Evolutionary conservation across 2,329 filamentous ascomycete species (phyloP).

Genomic region (Fusarium udum): DNA sequence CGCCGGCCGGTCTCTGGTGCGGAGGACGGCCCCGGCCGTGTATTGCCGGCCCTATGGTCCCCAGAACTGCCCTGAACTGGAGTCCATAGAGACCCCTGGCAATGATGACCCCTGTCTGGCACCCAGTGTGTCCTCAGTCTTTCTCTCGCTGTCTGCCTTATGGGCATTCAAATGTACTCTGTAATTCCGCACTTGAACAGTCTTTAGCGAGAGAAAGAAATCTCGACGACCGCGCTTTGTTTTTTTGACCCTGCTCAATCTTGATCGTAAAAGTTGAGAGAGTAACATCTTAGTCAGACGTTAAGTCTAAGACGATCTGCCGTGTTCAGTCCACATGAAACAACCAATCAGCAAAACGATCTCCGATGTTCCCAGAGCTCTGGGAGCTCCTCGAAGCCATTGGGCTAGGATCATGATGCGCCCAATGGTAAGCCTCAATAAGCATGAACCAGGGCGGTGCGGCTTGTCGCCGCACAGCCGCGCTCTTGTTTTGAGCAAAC

Average conservation of each 20-base stretch:
- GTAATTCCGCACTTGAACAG: slow-evolving; percentile 4
- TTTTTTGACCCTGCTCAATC: neutral
- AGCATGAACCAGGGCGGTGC: slow-evolving; percentile 1
- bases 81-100: slow-evolving; percentile 38
- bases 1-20: slow-evolving; percentile 11
- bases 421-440: slow-evolving; percentile 17
- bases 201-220: neutral
- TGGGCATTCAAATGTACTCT: neutral
- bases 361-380: slow-evolving; percentile 29
- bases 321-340: slow-evolving; percentile 15
- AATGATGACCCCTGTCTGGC: slow-evolving; percentile 37
- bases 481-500: slow-evolving; percentile 10
- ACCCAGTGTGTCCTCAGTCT: slow-evolving; percentile 13
- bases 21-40: slow-evolving; percentile 13
- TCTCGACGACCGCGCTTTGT: neutral
- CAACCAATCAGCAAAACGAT: slow-evolving; percentile 36
- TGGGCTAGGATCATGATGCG: slow-evolving; percentile 16
- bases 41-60: slow-evolving; percentile 30
- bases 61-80: slow-evolving; percentile 24
- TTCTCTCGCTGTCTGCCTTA: slow-evolving; percentile 7
- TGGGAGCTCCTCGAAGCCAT: slow-evolving; percentile 22
- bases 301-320: slow-evolving; percentile 26
- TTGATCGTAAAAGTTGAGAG: slow-evolving; percentile 8
- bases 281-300: slow-evolving; percentile 13
- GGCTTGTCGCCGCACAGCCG: slow-evolving; percentile 2